phyloP scores from a whole-genome alignment of 2,329 filamentous ascomycete genomes.

The Aureobasidium vineae region DNA sequence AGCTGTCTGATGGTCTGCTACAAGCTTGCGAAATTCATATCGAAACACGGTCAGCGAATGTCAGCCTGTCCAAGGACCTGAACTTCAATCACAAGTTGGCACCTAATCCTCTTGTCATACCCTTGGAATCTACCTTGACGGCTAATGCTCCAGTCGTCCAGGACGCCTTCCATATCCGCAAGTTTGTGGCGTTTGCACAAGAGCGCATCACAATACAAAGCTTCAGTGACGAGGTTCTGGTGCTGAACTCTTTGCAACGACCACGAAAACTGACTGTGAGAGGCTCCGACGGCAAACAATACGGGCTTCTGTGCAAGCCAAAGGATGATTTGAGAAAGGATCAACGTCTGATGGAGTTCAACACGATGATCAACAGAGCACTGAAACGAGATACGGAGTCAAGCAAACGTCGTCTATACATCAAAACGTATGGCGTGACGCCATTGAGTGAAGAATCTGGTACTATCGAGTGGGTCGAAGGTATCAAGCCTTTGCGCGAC shows the following conservation, averaged over 20 bases:
- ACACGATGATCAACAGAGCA: slow-evolving; percentile 94
- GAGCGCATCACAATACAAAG: slow-evolving; percentile 78
- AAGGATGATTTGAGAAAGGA: slow-evolving; percentile 98
- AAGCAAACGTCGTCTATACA: slow-evolving; percentile 85
- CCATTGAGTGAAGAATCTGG: slow-evolving; percentile 97
- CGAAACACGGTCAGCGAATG: slow-evolving; percentile 65
- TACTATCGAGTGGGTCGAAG: slow-evolving; percentile 97
- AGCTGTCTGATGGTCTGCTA: slow-evolving; percentile 77
- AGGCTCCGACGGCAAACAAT: slow-evolving; percentile 83
- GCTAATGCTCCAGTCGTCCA: slow-evolving; percentile 72
- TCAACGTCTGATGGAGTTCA: slow-evolving; percentile 98
- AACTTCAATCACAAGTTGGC: slow-evolving; percentile 80
- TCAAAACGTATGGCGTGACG: slow-evolving; percentile 95
- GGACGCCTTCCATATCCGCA: slow-evolving; percentile 65
- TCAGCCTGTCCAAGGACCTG: slow-evolving; percentile 74
- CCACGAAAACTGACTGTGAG: slow-evolving; percentile 85
- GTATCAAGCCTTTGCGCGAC: slow-evolving; percentile 89
- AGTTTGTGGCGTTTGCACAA: slow-evolving; percentile 80
- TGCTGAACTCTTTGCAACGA: slow-evolving; percentile 87
- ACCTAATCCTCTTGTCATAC: slow-evolving; percentile 82
- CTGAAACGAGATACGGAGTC: slow-evolving; percentile 89
- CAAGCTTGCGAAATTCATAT: slow-evolving; percentile 76
- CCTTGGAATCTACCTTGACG: slow-evolving; percentile 79
- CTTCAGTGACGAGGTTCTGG: slow-evolving; percentile 84
- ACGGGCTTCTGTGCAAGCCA: slow-evolving; percentile 92